Conservation (phyloP, 768 basidiomycete genomes). For the Gloeopeniophorella convolvens region DNA sequence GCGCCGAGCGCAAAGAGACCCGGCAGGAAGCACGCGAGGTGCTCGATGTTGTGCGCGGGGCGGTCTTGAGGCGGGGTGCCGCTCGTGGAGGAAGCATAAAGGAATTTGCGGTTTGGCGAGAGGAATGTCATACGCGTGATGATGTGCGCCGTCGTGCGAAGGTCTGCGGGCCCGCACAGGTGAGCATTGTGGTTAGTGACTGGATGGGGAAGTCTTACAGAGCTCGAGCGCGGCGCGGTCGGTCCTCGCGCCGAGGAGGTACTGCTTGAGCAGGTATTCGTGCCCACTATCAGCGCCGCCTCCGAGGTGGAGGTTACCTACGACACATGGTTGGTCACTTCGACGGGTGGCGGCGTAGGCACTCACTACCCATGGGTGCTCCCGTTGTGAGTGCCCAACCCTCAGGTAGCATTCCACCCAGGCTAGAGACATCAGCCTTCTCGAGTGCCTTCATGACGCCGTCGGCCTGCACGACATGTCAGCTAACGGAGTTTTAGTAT, state of each 20-base stretch:
- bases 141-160: constrained; percentile 54
- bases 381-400: constrained; percentile 48
- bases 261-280: constrained; percentile 73
- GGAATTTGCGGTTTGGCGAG: constrained; percentile 53
- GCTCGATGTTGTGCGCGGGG: constrained; percentile 54
- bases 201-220: constrained; percentile 42
- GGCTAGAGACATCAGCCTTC: constrained; percentile 36
- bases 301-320: constrained; percentile 46
- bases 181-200: neutral
- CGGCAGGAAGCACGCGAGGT: constrained; percentile 73
- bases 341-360: constrained; percentile 1
- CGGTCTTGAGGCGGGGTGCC: constrained; percentile 27
- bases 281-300: constrained; percentile 67
- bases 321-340: constrained; percentile 28
- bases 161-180: constrained; percentile 34
- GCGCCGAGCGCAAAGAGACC: constrained; percentile 69
- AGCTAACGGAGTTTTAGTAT: neutral
- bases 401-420: constrained; percentile 61
- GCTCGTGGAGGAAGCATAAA: constrained; percentile 56
- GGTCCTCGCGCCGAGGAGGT: constrained; percentile 55
- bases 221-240: constrained; percentile 56
- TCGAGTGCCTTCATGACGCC: constrained; percentile 43
- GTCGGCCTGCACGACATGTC: constrained; percentile 35
- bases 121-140: constrained; percentile 61
- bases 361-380: constrained; percentile 42